A percentile compares a stretch with the other conserved stretches of the same genome.
Conservation (phyloP, 768 basidiomycete genomes). For the Mycena crocata region DNA sequence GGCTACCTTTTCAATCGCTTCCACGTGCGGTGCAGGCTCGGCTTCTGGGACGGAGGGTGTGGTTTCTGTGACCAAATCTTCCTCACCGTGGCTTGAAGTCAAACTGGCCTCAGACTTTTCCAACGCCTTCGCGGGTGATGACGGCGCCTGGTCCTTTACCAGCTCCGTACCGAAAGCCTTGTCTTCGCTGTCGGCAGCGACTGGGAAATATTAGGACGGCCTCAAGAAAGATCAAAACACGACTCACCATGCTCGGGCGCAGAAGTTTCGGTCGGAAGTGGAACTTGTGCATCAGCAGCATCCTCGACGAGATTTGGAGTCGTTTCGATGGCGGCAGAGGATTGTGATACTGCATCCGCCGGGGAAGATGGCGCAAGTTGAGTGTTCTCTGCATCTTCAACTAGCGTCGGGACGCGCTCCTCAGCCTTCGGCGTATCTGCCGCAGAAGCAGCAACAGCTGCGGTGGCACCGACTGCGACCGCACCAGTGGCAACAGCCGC, state of each 20-base stretch:
- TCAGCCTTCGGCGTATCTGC: constrained; percentile 14
- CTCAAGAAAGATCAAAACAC: no score
- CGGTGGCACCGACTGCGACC: constrained; percentile 31
- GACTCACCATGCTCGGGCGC: not conserved
- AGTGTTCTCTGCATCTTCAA: constrained; percentile 20
- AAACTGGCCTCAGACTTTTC: no score
- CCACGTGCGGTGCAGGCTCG: no score
- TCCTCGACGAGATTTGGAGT: constrained; percentile 18
- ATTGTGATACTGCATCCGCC: not conserved
- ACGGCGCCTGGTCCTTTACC: no score
- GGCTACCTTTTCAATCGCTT: no score
- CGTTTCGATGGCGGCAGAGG: not conserved
- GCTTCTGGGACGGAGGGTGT: constrained; percentile 11
- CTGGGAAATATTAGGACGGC: no score
- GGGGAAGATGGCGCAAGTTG: constrained; percentile 4
- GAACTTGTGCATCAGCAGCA: constrained; percentile 12
- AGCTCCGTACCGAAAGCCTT: no score
- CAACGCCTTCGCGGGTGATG: no score
- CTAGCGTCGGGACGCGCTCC: constrained; percentile 13
- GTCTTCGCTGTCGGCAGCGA: no score
- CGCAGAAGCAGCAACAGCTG: constrained; percentile 26
- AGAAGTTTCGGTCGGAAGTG: constrained; percentile 12
- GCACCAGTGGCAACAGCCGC: constrained; percentile 31
- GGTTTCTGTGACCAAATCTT: no score
- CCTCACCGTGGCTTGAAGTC: no score